Evolutionary conservation across 1,284 basidiomycete genomes (phyloP).

Genomic region (Cryptococcus sp.): DNA sequence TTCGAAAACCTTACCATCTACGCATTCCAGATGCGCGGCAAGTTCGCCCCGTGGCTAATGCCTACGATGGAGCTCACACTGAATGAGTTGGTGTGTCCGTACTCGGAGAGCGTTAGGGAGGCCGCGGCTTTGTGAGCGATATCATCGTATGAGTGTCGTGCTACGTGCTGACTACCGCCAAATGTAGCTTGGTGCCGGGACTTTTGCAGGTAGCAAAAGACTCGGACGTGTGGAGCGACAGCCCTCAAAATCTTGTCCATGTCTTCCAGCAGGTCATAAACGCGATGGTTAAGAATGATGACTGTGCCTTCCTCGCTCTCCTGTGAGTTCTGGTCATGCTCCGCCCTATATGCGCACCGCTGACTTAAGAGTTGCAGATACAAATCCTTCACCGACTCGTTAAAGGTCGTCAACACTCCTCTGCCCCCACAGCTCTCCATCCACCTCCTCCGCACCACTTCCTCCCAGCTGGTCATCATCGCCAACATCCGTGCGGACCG

Average conservation of each 20-base stretch:
- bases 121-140: conserved; percentile 63
- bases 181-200: conserved; percentile 65
- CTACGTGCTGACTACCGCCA: neutral
- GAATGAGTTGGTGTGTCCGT: conserved; percentile 66
- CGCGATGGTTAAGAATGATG: conserved; percentile 64
- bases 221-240: conserved; percentile 59
- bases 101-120: conserved; percentile 78
- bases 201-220: conserved; percentile 65
- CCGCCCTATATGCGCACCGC: neutral
- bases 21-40: conserved; percentile 63
- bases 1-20: conserved; percentile 79
- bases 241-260: conserved; percentile 65
- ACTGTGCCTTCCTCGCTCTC: conserved; percentile 69
- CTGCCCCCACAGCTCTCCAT: conserved; percentile 21
- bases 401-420: conserved; percentile 57
- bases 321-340: conserved; percentile 50
- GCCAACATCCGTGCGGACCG: conserved; percentile 16
- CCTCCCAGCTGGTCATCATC: conserved; percentile 13
- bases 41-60: conserved; percentile 68
- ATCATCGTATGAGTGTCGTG: too few species aligned
- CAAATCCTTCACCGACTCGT: conserved; percentile 66
- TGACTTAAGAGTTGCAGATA: conserved; percentile 34
- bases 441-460: conserved; percentile 12
- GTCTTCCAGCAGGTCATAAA: conserved; percentile 66
- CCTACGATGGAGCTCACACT: conserved; percentile 68